Evolutionary conservation across 352 stramenopile genomes (phyloP), one percentile per base, ranked within the genome.

Genomic region (Globisporangium takayamanum): DNA sequence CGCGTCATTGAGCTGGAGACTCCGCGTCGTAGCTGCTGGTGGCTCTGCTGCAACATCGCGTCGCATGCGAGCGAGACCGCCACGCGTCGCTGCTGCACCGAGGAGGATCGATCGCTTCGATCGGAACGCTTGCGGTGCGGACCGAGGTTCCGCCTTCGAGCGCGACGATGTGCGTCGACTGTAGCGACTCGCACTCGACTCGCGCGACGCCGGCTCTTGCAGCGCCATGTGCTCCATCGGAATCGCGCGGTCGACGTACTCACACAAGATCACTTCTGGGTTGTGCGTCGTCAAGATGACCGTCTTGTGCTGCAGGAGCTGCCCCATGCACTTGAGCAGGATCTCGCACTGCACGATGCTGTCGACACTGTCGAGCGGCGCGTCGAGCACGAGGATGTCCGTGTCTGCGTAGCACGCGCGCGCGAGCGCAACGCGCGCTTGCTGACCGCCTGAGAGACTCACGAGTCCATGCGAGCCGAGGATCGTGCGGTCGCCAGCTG

Each of bases 281-380:
- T 83, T 86, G 56, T 86, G 76, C 10, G 76, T 86, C 44, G 76
- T 66, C 44, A 86, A 57, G 5, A 86, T 36, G 28, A 86, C 65
- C 1, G 76, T 83, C 55, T 83, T 86, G 47, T 76, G 66, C 18
- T 66, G 67, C n/a, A 86, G 57, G 18, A 86, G 53, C 33, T 76
- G 58, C 22, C 72, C 62, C 55, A 86, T 73, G 48, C 76, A 86
- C 64, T 83, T 80, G n/a, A 64, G 63, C 22, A 86, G 72, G 25
- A 86, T 75, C 22, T 83, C 67, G 54, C 73, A 83, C 55, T 86
- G 76, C 5, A 86, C 76, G 39, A 86, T 70, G 10, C 73, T 71
- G 50, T 86, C 76, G 45, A 86, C 76, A 25, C 70, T 80, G 51
- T 76, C 76, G 18, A 86, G 74, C 6, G 76, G 73, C 3, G 71